Percentiles rank a stretch among this genome's conserved stretches.
Evolutionary conservation across 73 alveolate genomes (phyloP).

Genomic region (Paramecium caudatum): DNA sequence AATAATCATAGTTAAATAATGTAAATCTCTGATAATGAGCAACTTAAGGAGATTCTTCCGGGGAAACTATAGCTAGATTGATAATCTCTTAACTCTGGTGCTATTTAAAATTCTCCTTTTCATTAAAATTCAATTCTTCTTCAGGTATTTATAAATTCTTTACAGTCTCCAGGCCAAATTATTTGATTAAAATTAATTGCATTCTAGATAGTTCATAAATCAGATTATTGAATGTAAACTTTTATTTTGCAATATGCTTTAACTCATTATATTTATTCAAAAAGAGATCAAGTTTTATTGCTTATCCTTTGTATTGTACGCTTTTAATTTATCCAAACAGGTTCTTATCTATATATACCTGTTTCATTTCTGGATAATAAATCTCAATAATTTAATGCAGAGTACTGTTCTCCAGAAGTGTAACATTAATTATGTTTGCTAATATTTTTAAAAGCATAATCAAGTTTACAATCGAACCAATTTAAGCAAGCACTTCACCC

Average conservation of each 20-base stretch:
- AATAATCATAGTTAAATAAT: not conserved
- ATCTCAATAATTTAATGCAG: constrained; percentile 10
- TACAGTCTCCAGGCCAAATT: not conserved
- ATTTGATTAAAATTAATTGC: not conserved
- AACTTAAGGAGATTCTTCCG: not conserved
- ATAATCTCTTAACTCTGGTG: too few relatives aligned
- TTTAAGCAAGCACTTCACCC: constrained; percentile 47
- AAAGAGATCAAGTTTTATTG: not conserved
- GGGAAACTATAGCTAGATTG: not conserved
- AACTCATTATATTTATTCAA: not conserved
- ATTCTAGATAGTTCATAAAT: not conserved
- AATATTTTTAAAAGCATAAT: not conserved
- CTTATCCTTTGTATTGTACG: not conserved
- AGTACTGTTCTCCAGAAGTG: not conserved
- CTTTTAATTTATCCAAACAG: not conserved
- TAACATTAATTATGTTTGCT: not conserved
- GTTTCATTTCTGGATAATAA: not conserved
- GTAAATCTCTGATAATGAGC: not conserved
- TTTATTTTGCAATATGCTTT: not conserved
- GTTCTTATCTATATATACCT: not conserved
- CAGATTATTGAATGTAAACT: not conserved
- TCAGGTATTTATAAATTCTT: not conserved
- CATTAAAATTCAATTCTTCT: not conserved
- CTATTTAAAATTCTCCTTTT: too few relatives aligned
- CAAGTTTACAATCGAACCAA: constrained; percentile 8